phyloP scores from a whole-genome alignment of 768 basidiomycete species.

The Fistulinella prunicolor region DNA sequence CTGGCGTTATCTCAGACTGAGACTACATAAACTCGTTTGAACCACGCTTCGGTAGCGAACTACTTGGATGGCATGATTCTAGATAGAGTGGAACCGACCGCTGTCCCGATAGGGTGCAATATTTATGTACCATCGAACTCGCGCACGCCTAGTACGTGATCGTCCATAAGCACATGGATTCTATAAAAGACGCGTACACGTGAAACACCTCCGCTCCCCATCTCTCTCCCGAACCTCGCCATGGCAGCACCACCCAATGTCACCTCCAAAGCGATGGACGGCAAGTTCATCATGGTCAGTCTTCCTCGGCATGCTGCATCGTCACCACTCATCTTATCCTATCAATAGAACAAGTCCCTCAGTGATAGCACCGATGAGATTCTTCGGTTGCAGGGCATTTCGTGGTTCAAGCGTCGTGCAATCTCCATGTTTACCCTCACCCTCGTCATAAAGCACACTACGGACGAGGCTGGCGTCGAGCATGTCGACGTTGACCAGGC shows the following conservation, averaged over 20 bases:
- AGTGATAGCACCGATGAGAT: slow-evolving; percentile 63
- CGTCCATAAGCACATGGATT: neutral
- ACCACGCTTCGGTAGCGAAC: no score
- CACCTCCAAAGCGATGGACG: slow-evolving; percentile 57
- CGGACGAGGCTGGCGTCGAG: slow-evolving; percentile 56
- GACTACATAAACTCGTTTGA: no score
- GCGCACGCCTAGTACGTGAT: no score
- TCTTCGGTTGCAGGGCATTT: slow-evolving; percentile 65
- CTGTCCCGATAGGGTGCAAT: no score
- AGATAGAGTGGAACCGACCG: no score
- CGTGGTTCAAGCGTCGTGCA: slow-evolving; percentile 66
- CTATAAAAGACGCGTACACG: slow-evolving; percentile 10
- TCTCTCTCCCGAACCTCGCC: slow-evolving; percentile 5
- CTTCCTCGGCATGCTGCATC: neutral
- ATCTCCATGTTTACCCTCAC: slow-evolving; percentile 58
- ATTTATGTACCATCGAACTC: no score
- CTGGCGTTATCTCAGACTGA: no score
- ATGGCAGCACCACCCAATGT: slow-evolving; percentile 69
- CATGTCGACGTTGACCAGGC: slow-evolving; percentile 66
- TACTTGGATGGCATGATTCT: no score
- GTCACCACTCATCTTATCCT: slow-evolving; percentile 1
- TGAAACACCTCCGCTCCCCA: neutral
- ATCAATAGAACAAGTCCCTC: slow-evolving; percentile 60
- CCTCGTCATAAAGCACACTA: slow-evolving; percentile 62
- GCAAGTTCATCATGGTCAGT: slow-evolving; percentile 60